Percentiles rank a stretch among this genome's conserved stretches.
Conservation (phyloP, 306 rosid species). For the Astragalus membranaceus region DNA sequence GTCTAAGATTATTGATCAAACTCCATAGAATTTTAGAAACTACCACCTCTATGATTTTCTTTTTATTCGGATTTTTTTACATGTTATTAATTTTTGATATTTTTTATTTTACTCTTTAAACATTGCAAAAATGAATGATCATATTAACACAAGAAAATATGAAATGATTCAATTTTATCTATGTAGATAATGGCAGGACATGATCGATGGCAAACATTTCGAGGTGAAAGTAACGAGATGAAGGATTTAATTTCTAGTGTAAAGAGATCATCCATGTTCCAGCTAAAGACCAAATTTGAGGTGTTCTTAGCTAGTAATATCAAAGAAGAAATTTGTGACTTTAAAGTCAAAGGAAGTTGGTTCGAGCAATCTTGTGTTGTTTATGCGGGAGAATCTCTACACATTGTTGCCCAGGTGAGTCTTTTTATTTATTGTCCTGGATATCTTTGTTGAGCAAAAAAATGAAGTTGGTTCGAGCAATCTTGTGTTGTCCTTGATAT, state of each 20-base stretch:
- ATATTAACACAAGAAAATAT: too few species aligned
- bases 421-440: not conserved
- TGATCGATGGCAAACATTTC: constrained; percentile 34
- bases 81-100: too few species aligned
- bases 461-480: too few species aligned
- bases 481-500: not conserved
- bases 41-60: not conserved
- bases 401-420: not conserved
- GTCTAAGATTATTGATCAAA: too few species aligned
- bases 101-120: too few species aligned
- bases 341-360: constrained; percentile 51
- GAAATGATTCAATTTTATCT: not conserved
- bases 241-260: constrained; percentile 29
- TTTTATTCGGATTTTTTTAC: too few species aligned
- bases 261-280: constrained; percentile 37
- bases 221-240: constrained; percentile 5
- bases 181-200: constrained; percentile 23
- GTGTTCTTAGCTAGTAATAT: constrained; percentile 56
- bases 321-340: constrained; percentile 43
- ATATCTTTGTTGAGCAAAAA: not conserved
- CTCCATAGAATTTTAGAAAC: too few species aligned
- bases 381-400: constrained; percentile 40
- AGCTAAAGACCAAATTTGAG: constrained; percentile 42
- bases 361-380: constrained; percentile 41
- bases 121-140: too few species aligned